Evolutionary conservation across 306 rosid species (phyloP), one percentile per base, ranked within the genome.

Genomic region (Fragaria vesca): DNA sequence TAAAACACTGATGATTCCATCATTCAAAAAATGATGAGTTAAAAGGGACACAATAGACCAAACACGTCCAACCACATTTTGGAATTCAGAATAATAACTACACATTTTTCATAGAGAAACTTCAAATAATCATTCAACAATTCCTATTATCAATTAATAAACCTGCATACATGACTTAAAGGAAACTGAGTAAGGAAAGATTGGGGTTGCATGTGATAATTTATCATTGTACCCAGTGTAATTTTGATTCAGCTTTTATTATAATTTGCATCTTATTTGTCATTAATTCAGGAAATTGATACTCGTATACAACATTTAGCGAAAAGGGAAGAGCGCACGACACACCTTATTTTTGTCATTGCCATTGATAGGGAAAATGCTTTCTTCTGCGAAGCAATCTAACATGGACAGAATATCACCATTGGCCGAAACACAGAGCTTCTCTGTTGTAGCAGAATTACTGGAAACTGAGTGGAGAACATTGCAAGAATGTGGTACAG

Each of bases 261-360:
- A 60, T 34, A 38, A 36, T 15, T 38, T 42, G 12, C 12, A 36
- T 12, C 20, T 63, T 47, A 40, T 11, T 57, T 40, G 34, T 48
- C 48, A 54, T 21, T 54, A 52, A 54, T 52, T 12, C 20, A 36
- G 34, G 36, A n/a, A 52, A 17, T 48, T 3, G 9, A 36, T 11
- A 54, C n/a, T 26, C 34, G 12, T 10, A 11, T n/a, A 38, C 66
- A 20, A 54, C n/a, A 72, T 12, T 15, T 40, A 40, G 57, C 12
- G 2, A 78, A 52, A 26, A 1, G 66, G 18, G 17, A 74, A 48
- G 20, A 66, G 60, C 38, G 18, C n/a, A 51, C 9, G 71, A 58
- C 73, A 55, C 68, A 89, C 96, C 93, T 90, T 80, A 78, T 5
- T 54, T 61, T 20, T 42, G 63, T 60, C 58, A 66, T 68, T 83